A percentile compares a stretch with the other conserved stretches of the same genome.
Conservation (phyloP, 148 eudicot genomes). For the Tetragonia tetragonoides region DNA sequence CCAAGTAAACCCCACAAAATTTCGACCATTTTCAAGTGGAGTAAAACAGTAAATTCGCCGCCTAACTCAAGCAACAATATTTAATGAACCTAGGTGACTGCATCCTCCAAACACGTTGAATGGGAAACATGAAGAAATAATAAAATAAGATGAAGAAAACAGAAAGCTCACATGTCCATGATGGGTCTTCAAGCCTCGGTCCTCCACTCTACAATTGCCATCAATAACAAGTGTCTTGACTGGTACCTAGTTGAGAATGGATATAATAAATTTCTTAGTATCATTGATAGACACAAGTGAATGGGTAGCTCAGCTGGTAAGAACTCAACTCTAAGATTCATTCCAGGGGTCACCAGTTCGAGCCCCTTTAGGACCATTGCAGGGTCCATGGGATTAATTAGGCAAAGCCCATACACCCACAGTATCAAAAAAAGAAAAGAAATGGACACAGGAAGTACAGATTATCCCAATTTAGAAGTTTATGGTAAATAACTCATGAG, state of each 20-base stretch:
- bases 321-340: neutral
- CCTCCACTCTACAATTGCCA: slow-evolving; percentile 99
- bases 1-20: neutral
- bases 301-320: too few species aligned
- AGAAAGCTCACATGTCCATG: slow-evolving; percentile 90
- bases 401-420: too few species aligned
- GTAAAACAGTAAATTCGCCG: neutral
- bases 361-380: too few species aligned
- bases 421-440: too few species aligned
- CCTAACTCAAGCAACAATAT: neutral
- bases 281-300: neutral
- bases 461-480: neutral
- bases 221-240: slow-evolving; percentile 89
- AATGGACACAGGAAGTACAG: neutral
- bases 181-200: slow-evolving; percentile 95
- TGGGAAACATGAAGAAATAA: slow-evolving; percentile 1
- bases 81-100: neutral
- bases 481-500: neutral
- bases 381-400: too few species aligned
- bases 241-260: slow-evolving; percentile 48
- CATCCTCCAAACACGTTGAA: neutral
- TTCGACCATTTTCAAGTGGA: neutral
- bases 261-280: neutral
- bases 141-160: slow-evolving; percentile 13
- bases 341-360: too few species aligned